Evolutionary conservation across 441 rosid species (phyloP).

Genomic region (Pelargonium myrrhifolium): DNA sequence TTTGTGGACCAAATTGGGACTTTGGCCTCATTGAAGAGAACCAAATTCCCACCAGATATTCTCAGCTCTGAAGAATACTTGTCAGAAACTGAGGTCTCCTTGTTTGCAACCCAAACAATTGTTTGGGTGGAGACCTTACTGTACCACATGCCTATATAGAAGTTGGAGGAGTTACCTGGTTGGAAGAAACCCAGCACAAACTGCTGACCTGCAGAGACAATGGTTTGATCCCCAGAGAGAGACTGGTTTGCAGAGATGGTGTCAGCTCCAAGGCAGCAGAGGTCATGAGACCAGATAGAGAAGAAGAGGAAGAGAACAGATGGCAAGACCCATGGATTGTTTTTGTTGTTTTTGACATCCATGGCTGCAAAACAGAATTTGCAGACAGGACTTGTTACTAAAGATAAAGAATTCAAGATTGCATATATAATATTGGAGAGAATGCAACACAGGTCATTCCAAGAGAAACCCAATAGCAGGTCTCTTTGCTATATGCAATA

Average conservation of each 20-base stretch:
- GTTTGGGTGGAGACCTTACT: slow-evolving; percentile 22
- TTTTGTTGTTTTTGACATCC: slow-evolving; percentile 12
- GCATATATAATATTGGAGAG: no score
- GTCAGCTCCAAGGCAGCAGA: slow-evolving; percentile 22
- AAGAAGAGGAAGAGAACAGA: slow-evolving; percentile 14
- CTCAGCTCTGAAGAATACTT: slow-evolving; percentile 22
- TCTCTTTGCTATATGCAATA: no score
- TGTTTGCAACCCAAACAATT: background rate
- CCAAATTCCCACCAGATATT: slow-evolving; percentile 35
- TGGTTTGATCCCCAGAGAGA: slow-evolving; percentile 34
- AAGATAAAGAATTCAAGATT: no score
- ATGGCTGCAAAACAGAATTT: slow-evolving; percentile 9
- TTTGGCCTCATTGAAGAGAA: slow-evolving; percentile 31
- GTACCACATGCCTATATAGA: slow-evolving; percentile 67
- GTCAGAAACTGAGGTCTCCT: slow-evolving; percentile 24
- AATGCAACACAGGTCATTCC: no score
- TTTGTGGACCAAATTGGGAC: slow-evolving; percentile 46
- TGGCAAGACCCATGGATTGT: slow-evolving; percentile 15
- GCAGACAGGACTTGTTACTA: no score
- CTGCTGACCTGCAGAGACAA: slow-evolving; percentile 24
- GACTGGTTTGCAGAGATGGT: slow-evolving; percentile 28
- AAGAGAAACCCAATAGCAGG: no score
- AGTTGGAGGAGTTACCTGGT: slow-evolving; percentile 38
- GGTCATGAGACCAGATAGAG: slow-evolving; percentile 17
- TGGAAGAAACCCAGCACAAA: slow-evolving; percentile 43